A percentile compares a stretch with the other conserved stretches of the same genome.
These are phyloP conservation scores for Coemansia sp. DNA, from an alignment of 371 early-diverging fungal species.

Conservation along the genomic window DNA sequence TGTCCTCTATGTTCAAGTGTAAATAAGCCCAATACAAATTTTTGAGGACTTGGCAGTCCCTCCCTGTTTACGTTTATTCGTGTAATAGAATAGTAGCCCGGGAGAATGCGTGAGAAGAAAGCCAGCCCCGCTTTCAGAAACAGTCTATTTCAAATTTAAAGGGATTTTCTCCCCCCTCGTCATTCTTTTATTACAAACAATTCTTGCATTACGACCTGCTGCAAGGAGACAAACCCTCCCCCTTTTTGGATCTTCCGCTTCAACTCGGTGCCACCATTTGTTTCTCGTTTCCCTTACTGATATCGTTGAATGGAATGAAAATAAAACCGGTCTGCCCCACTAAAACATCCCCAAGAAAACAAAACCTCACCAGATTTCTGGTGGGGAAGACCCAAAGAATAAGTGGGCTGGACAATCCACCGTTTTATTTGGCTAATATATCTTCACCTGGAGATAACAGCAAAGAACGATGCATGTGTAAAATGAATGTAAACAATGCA, in stretches of 20 bases:
- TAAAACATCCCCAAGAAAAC: no score
- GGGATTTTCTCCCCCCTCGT: not conserved
- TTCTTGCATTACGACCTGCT: constrained; percentile 2
- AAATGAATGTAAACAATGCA: not conserved
- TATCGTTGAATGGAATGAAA: no score
- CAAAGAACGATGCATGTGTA: no score
- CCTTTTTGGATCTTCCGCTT: no score
- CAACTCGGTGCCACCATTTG: no score
- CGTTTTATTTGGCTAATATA: no score
- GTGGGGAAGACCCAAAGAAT: no score
- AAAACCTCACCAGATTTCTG: no score
- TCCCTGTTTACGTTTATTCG: not conserved
- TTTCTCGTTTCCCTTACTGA: no score
- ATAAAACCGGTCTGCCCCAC: no score
- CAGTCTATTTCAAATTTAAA: not conserved
- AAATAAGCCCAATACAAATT: not conserved
- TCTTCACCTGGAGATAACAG: no score
- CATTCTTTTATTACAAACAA: constrained; percentile 2
- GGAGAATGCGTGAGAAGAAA: constrained; percentile 12
- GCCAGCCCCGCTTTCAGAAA: constrained; percentile 8
- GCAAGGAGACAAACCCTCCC: not conserved
- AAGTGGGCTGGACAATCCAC: no score
- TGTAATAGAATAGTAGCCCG: constrained; percentile 6
- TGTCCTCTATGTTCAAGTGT: not conserved
- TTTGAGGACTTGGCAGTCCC: not conserved